Conservation (phyloP, 306 rosid genomes). For the Pyrus bretschneideri region DNA sequence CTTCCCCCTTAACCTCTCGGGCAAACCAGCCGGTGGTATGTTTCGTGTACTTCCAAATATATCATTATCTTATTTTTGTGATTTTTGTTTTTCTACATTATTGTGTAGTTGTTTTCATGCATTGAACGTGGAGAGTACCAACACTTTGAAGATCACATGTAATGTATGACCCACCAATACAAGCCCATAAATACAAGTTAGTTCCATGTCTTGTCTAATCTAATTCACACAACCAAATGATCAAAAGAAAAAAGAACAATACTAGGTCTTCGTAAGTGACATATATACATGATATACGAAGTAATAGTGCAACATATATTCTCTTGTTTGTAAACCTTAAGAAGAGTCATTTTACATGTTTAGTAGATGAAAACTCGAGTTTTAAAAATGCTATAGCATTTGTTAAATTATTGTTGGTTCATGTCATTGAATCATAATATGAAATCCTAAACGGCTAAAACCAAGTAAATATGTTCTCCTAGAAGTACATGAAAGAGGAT, state of each 20-base stretch:
- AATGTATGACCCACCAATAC: conserved; percentile 12
- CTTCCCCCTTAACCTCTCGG: conserved; percentile 27
- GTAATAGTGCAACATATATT: neutral
- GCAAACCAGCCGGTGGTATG: neutral
- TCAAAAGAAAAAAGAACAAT: neutral
- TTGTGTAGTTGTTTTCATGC: conserved; percentile 13
- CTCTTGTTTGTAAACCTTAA: neutral
- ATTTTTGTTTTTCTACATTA: neutral
- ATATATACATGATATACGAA: neutral
- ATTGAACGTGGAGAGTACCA: conserved; percentile 16
- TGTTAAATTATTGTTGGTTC: too few relatives aligned
- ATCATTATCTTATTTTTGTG: neutral
- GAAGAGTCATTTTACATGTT: neutral
- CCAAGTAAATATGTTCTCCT: neutral
- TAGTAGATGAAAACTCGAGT: neutral
- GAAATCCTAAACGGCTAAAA: too few relatives aligned
- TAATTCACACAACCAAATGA: neutral
- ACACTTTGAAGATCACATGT: conserved; percentile 23
- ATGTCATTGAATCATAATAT: too few relatives aligned
- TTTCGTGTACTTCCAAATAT: rapidly evolving
- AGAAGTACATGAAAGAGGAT: too few relatives aligned
- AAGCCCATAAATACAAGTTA: neutral
- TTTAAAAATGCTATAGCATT: too few relatives aligned
- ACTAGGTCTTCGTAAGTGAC: neutral
- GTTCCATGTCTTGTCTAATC: neutral